Percentiles rank a stretch among this genome's conserved stretches.
Conservation (phyloP, 805 yeast genomes). For the Wickerhamiella sergipiensis region DNA sequence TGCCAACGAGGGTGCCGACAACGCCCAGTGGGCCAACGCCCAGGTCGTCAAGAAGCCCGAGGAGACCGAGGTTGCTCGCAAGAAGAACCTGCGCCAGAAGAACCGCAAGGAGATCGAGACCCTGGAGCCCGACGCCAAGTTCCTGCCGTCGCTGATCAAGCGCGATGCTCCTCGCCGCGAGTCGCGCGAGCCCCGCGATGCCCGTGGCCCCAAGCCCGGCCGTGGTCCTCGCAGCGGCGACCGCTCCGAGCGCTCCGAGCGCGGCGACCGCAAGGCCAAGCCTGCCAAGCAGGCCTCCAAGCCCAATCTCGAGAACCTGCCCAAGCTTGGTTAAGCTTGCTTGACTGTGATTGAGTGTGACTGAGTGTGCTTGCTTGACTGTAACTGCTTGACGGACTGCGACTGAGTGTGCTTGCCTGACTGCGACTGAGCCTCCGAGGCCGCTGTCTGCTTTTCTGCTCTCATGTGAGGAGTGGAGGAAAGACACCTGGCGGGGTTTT, state of each 20-base stretch:
- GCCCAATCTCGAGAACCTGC: conserved; percentile 15
- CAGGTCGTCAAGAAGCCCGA: conserved; percentile 53
- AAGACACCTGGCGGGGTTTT: too few species aligned
- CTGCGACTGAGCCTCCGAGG: too few species aligned
- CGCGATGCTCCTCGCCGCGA: conserved; percentile 39
- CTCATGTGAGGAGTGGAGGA: too few species aligned
- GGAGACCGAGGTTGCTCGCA: conserved; percentile 41
- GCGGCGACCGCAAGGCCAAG: conserved; percentile 5
- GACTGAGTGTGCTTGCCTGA: too few species aligned
- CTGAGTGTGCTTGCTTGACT: too few species aligned
- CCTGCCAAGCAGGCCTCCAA: conserved; percentile 14
- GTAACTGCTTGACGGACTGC: too few species aligned
- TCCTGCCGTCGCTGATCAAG: conserved; percentile 9
- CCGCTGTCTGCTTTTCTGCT: too few species aligned
- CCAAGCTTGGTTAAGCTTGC: conserved; percentile 11
- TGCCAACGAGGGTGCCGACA: conserved; percentile 48
- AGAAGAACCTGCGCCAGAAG: conserved; percentile 60
- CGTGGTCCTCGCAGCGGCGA: conserved; percentile 21
- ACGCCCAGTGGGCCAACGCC: conserved; percentile 32
- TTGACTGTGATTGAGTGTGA: too few species aligned
- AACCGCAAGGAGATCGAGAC: conserved; percentile 69
- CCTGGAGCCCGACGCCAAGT: conserved; percentile 20
- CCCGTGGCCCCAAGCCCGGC: conserved; percentile 19
- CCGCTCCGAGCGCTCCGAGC: conserved; percentile 19
- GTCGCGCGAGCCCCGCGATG: conserved; percentile 11